phyloP scores from a whole-genome alignment of 331 rosid genomes.

The Quercus tomentella region DNA sequence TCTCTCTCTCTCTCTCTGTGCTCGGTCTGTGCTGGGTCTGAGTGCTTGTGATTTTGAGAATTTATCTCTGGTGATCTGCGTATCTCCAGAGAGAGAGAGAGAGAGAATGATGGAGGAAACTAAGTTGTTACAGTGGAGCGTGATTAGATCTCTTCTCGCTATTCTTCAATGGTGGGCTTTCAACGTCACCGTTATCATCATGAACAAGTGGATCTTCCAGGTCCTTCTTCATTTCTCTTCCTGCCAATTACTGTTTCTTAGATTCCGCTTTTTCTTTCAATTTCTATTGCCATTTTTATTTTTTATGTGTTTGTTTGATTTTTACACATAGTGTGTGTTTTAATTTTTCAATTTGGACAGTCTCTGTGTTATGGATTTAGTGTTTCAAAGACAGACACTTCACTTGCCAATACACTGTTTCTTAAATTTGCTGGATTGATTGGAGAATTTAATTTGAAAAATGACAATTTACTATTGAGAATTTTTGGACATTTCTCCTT shows the following conservation, averaged over 20 bases:
- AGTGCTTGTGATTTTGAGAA: background rate
- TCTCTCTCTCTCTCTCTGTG: background rate
- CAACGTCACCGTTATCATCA: conserved; percentile 89
- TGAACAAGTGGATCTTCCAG: conserved; percentile 99
- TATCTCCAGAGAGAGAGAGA: conserved; percentile 1
- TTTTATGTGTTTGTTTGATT: too few relatives aligned
- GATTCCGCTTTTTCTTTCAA: too few relatives aligned
- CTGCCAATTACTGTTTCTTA: too few relatives aligned
- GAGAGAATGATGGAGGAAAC: conserved; percentile 59
- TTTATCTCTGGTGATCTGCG: conserved; percentile 11
- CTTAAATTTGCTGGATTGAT: background rate
- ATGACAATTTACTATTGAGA: too few relatives aligned
- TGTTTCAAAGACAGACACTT: background rate
- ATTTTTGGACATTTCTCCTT: background rate
- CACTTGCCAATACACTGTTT: background rate
- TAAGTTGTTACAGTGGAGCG: conserved; percentile 63
- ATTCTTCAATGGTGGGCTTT: conserved; percentile 97
- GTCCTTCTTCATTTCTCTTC: conserved; percentile 20
- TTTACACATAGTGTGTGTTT: too few relatives aligned
- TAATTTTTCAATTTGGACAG: too few relatives aligned
- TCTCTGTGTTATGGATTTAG: background rate
- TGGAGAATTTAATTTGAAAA: background rate
- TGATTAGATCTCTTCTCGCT: conserved; percentile 77
- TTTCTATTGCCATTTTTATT: too few relatives aligned
- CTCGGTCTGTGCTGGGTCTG: too few relatives aligned